Evolutionary conservation across 139 green algal species (phyloP).

Genomic region (Chlorella ohadii): DNA sequence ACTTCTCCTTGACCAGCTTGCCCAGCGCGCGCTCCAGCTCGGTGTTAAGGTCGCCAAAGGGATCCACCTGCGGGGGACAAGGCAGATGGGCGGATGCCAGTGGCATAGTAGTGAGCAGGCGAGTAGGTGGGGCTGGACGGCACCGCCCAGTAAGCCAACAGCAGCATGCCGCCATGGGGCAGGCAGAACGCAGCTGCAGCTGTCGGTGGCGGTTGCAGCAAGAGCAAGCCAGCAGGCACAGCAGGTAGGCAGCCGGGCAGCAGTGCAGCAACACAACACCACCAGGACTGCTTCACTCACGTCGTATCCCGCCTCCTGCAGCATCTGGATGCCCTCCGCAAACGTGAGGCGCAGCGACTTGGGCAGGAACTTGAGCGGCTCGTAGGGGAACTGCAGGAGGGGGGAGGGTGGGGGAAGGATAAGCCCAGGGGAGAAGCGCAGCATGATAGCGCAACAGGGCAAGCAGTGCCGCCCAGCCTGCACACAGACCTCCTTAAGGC

Average conservation of each 20-base stretch:
- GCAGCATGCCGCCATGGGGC: neutral
- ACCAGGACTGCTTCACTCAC: slow-evolving; percentile 19
- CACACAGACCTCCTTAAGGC: too few relatives aligned
- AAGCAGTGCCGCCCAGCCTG: too few relatives aligned
- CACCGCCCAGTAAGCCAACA: neutral
- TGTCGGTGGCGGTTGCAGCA: neutral
- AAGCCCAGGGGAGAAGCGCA: too few relatives aligned
- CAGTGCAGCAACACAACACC: too few relatives aligned
- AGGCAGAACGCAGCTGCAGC: neutral
- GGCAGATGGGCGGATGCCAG: neutral
- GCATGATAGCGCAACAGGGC: too few relatives aligned
- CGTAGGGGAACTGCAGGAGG: slow-evolving; percentile 86
- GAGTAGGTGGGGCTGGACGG: neutral
- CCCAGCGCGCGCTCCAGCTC: slow-evolving; percentile 92
- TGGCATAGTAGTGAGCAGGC: neutral
- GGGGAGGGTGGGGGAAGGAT: too few relatives aligned
- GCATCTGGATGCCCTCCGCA: slow-evolving; percentile 93
- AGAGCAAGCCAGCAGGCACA: too few relatives aligned
- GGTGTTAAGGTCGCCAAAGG: slow-evolving; percentile 93
- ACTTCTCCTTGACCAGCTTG: slow-evolving; percentile 85
- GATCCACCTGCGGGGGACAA: slow-evolving; percentile 75
- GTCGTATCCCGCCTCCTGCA: slow-evolving; percentile 78
- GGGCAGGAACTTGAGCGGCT: slow-evolving; percentile 80
- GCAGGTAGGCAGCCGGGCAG: too few relatives aligned
- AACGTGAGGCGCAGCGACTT: slow-evolving; percentile 90